Base-by-base conservation (phyloP, 2,329 filamentous ascomycete genomes). In the Ophiostoma perfectum region DNA sequence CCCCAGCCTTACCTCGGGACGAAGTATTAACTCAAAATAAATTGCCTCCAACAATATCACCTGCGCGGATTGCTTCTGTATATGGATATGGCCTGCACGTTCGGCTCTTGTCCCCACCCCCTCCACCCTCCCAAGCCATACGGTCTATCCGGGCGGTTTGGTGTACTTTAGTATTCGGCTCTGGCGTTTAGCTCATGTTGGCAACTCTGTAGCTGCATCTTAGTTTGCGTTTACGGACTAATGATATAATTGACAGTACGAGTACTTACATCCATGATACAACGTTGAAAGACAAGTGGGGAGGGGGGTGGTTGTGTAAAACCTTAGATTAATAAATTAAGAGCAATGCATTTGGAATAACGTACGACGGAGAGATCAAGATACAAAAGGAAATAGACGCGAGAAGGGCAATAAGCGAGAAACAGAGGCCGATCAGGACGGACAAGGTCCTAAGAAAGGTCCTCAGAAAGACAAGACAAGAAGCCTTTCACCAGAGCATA, bases 321-420 rank as follows among this genome's bases (percentile, higher is more conserved):
- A 27, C 27, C 27, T 1, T 27, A 27, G 2, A 27, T 27, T 27
- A 1, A 27, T 27, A 27, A 27, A 27, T 27, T 27, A 27, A 27
- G 27, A 27, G 27, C 27, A 27, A 27, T 27, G 27, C 27, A 27
- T 1, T 1, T 27, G 27, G 27, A 27, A 27, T 27, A 27, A 27
- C 27, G 27, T 27, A 27, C 27, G 27, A 27, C 27, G 27, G 49
- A 27, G n/a, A 55, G 27, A 27, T n/a, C 49, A 27, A n/a, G 49
- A 60, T 39, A 12, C 55, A 60, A 60, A 60, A 7, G 55, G 55
- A 60, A 60, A 60, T 60, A 60, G 55, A 60, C 55, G 55, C 55
- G 55, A 60, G 27, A 60, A 60, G 11, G 27, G 11, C 55, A 60
- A 60, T 60, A 60, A 60, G 55, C 55, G 55, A 60, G 55, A 60